A percentile compares a stretch with the other conserved stretches of the same genome.
These are phyloP conservation scores for Neostapfia colusana DNA, from an alignment of 176 grass and related monocot species.

Conservation along the genomic window DNA sequence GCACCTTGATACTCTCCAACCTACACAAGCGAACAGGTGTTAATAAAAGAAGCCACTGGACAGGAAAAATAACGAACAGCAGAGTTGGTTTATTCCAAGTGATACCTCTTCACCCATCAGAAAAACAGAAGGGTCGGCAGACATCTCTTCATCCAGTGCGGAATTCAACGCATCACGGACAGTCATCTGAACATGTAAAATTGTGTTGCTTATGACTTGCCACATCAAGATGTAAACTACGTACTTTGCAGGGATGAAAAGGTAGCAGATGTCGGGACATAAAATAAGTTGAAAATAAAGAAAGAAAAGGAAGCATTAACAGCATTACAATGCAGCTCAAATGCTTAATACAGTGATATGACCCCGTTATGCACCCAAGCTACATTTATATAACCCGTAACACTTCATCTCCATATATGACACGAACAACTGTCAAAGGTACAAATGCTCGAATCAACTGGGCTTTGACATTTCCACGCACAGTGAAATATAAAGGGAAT, in stretches of 20 bases:
- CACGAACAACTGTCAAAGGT: not conserved
- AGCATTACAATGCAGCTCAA: not conserved
- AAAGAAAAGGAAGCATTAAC: not conserved
- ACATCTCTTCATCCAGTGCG: slow-evolving; percentile 98
- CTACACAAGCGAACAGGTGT: slow-evolving; percentile 47
- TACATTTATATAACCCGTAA: not conserved
- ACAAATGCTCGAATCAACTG: not conserved
- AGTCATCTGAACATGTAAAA: slow-evolving; percentile 66
- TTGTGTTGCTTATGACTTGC: slow-evolving; percentile 12
- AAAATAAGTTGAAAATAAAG: not conserved
- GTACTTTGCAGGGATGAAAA: not conserved
- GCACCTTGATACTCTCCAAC: slow-evolving; percentile 99
- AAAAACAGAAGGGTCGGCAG: slow-evolving; percentile 93
- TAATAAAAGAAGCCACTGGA: slow-evolving; percentile 2
- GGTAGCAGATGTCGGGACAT: not conserved
- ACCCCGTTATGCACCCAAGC: not conserved
- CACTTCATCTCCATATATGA: not conserved
- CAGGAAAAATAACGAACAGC: not conserved
- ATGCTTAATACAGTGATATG: not conserved
- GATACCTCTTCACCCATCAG: slow-evolving; percentile 98
- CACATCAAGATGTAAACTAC: slow-evolving; percentile 6
- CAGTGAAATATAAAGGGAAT: not conserved
- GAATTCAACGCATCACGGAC: slow-evolving; percentile 93
- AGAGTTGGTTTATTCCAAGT: not conserved
- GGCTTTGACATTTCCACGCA: not conserved